Percentiles rank a stretch among this genome's conserved stretches.
These are phyloP conservation scores for Pythium volutum DNA, from an alignment of 352 stramenopile genomes.

Conservation along the genomic window DNA sequence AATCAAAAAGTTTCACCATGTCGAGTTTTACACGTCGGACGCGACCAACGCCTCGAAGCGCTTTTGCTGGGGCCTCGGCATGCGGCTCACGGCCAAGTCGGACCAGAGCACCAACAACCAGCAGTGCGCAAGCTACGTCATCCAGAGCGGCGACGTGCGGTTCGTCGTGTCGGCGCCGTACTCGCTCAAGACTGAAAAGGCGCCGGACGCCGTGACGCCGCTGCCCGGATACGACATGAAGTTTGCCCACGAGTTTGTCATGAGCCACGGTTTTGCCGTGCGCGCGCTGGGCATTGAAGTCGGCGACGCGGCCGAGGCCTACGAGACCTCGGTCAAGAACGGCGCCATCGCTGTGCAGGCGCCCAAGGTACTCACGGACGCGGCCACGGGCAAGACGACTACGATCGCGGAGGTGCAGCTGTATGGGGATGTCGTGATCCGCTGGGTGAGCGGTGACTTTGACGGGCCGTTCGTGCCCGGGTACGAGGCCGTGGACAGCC, in stretches of 20 bases:
- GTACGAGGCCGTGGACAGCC: constrained; percentile 57
- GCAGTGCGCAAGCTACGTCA: constrained; percentile 81
- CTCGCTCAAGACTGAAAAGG: constrained; percentile 63
- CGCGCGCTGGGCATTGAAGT: constrained; percentile 83
- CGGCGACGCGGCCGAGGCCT: constrained; percentile 67
- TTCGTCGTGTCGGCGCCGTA: constrained; percentile 91
- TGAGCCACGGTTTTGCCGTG: constrained; percentile 76
- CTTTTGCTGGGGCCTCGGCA: constrained; percentile 84
- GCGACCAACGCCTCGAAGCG: constrained; percentile 72
- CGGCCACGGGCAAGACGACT: constrained; percentile 44
- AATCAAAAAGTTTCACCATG: constrained; percentile 79
- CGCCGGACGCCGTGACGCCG: constrained; percentile 38
- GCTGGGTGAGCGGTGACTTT: constrained; percentile 80
- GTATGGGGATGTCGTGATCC: constrained; percentile 88
- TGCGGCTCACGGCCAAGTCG: constrained; percentile 78
- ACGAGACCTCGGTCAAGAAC: constrained; percentile 77
- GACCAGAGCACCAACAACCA: constrained; percentile 89
- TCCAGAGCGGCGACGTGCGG: constrained; percentile 73
- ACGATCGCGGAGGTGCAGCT: constrained; percentile 82
- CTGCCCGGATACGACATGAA: constrained; percentile 65
- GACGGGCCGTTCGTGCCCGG: constrained; percentile 73
- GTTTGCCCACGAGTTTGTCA: constrained; percentile 75
- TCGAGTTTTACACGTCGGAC: constrained; percentile 84
- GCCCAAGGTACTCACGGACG: constrained; percentile 60
- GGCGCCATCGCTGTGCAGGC: constrained; percentile 52